Evolutionary conservation across 495 filamentous ascomycete species (phyloP), one percentile per base, ranked within the genome.

Genomic region (Viridothelium virens): DNA sequence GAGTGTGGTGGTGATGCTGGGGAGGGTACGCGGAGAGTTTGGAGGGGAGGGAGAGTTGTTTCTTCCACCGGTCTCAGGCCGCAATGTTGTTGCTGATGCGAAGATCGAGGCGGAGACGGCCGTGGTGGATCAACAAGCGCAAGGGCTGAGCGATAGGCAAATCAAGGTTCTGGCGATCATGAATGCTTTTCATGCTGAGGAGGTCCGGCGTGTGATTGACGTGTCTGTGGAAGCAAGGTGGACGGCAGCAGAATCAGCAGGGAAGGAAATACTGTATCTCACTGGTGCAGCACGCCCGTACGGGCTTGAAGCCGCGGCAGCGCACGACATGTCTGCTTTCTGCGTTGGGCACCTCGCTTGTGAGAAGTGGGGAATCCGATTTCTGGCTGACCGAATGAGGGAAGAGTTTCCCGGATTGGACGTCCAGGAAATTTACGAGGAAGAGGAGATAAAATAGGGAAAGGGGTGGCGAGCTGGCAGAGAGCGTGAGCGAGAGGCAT

Each of bases 321-420:
- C 63, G 16, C 10, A 33, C 6, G 68, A 66, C 1, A 70, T 72
- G 59, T 34, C 46, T 6, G 66, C 68, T 41, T 61, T 67, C 14
- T 72, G 70, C 44, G 68, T 70, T 10, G 68, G 70, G 14, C 70
- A 72, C 65, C 44, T 66, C 4, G 63, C 61, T 0, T 63, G 61
- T 2, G 70, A 72, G 63, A 63, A 70, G 25, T 72, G 70, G 70
- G 68, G 68, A 0, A 68, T 72, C 12, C 2, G 66, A 46, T 70
- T 62, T 59, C 63, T 70, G 44, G 70, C 68, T 2, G 38, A 14
- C 2, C 48, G n/a, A 18, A 34, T 70, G 14, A n/a, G 68, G 25
- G 38, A 62, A n/a, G 61, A 65, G 10, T 72, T 68, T 64, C 68
- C 68, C 1, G 31, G 7, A n/a, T 18, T 66, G n/a, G n/a, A 36